Evolutionary conservation across 768 basidiomycete species (phyloP).

Genomic region (Suillus ampliporus): DNA sequence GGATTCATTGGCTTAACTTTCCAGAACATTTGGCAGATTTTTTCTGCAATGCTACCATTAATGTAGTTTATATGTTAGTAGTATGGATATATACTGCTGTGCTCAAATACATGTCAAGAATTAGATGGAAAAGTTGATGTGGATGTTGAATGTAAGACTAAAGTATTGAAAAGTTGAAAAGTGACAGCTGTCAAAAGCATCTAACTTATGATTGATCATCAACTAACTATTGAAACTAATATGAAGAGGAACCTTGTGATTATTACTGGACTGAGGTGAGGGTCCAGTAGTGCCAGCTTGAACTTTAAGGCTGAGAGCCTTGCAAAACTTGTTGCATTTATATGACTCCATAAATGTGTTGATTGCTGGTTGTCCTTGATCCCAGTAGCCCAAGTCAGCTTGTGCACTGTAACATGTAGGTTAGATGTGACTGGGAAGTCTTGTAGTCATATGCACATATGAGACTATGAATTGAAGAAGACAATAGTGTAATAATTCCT

Average conservation of each 20-base stretch:
- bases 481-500: constrained; percentile 10
- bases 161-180: not conserved
- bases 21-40: constrained; percentile 27
- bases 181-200: not conserved
- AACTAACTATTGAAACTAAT: not conserved
- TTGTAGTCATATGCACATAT: constrained; percentile 5
- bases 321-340: constrained; percentile 11
- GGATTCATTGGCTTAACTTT: constrained; percentile 17
- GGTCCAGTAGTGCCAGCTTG: not conserved
- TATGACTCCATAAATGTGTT: not conserved
- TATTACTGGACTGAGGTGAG: not conserved
- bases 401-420: not conserved
- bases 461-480: constrained; percentile 23
- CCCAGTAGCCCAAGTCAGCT: constrained; percentile 8
- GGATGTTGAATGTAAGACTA: not conserved
- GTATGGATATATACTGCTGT: not conserved
- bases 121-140: not conserved
- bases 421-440: not conserved
- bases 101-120: not conserved
- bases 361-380: constrained; percentile 1
- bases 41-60: constrained; percentile 23
- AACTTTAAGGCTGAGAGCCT: not conserved
- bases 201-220: no score
- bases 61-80: constrained; percentile 15
- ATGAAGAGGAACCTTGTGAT: not conserved